Conservation (phyloP, 2,329 filamentous ascomycete genomes). For the Sclerotinia minor region DNA sequence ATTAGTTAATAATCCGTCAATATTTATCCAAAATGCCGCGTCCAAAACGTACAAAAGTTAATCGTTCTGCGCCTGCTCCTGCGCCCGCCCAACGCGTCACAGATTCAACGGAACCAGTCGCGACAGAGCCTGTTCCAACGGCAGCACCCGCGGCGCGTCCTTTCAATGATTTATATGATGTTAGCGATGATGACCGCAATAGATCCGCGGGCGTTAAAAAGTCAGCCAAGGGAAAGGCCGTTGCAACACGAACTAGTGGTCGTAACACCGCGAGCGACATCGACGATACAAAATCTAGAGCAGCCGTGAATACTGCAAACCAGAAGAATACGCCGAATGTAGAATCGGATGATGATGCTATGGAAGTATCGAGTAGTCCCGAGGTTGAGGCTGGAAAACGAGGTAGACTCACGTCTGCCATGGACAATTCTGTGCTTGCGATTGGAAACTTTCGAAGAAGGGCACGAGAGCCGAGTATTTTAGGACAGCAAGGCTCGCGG, state of each 20-base stretch:
- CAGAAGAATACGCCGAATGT: slow-evolving; percentile 12
- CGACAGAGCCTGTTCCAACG: background rate
- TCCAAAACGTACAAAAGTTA: slow-evolving; percentile 14
- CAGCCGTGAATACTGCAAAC: slow-evolving; percentile 5
- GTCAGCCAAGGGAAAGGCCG: slow-evolving; percentile 31
- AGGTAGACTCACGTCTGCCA: slow-evolving; percentile 32
- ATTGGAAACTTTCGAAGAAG: slow-evolving; percentile 57
- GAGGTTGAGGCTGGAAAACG: slow-evolving; percentile 38
- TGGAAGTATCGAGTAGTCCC: slow-evolving; percentile 36
- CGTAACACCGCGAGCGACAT: slow-evolving; percentile 12
- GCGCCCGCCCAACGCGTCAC: slow-evolving; percentile 2
- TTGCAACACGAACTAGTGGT: slow-evolving; percentile 12
- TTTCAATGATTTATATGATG: slow-evolving; percentile 40
- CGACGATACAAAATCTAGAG: background rate
- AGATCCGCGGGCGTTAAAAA: slow-evolving; percentile 28
- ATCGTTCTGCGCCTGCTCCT: background rate
- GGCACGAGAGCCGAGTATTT: slow-evolving; percentile 49
- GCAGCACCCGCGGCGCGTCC: slow-evolving; percentile 17
- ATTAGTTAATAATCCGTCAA: background rate
- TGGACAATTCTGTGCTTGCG: slow-evolving; percentile 47
- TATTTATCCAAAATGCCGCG: slow-evolving; percentile 4
- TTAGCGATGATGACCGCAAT: slow-evolving; percentile 35
- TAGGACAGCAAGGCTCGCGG: slow-evolving; percentile 32
- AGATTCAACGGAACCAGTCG: slow-evolving; percentile 3
- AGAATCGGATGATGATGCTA: slow-evolving; percentile 11